Base-by-base conservation (phyloP, 78 protist genomes). In the Dictyostelium brefeldianum region DNA sequence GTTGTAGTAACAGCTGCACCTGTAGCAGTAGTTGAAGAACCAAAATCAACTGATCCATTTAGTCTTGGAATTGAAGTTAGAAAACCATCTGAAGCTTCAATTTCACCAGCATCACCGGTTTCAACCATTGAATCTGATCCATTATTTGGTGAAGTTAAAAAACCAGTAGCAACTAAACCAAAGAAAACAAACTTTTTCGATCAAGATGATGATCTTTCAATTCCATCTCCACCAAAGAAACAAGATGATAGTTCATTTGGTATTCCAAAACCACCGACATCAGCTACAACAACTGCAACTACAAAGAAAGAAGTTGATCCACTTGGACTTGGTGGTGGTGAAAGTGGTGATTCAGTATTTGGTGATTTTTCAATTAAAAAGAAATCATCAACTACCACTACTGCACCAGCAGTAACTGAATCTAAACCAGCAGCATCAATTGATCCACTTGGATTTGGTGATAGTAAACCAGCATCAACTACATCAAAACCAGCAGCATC, bases 171-270 rank as follows among this genome's bases (percentile, higher is more conserved):
- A 4, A 22, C 65, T 12, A 78, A 78, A 56, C 83, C 83, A 54
- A 78, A 78, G 70, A 78, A 78, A 54, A 78, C 65, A 4, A 78
- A 56, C 36, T 78, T 78, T 70, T 78, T 78, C 56, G 83, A 78
- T 50, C 59, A 48, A 22, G 57, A 54, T 17, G 18, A 20, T 65
- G 56, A 59, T 46, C 57, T 54, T 10, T 48, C 7, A 3, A 51
- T 47, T 51, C 90, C 87, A 80, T 12, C 25, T 65, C 17, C 79
- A 5, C 41, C 11, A 48, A 62, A 36, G 43, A 36, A 36, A n/a
- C n/a, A n/a, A 36, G 75, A 48, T 46, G 57, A 54, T 17, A n/a
- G 17, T 65, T 54, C 78, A 62, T 54, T 54, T 10, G 65, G 2
- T 8, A 51, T 47, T 51, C 90, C 87, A 80, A 27, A 31, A 81